These are phyloP conservation scores for Penicillium digitatum DNA, from an alignment of 2,329 filamentous ascomycete species.

Conservation along the genomic window DNA sequence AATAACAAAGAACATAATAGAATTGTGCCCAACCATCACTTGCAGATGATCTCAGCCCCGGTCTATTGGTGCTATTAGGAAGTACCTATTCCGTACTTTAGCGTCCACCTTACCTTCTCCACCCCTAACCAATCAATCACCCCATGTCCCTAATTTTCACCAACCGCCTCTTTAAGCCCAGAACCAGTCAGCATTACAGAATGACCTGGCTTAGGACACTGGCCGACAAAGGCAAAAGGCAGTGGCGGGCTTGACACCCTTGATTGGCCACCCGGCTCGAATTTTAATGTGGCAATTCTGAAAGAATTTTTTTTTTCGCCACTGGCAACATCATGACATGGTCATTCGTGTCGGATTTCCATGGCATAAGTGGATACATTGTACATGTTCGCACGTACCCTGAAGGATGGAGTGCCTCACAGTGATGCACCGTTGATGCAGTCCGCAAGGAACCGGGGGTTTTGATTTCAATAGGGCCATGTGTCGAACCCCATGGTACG, in stretches of 20 bases:
- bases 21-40: not conserved
- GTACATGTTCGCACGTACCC: not conserved
- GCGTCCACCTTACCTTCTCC: conserved; percentile 12
- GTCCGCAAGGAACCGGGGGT: not conserved
- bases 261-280: not conserved
- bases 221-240: conserved; percentile 16
- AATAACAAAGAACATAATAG: not conserved
- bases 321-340: not conserved
- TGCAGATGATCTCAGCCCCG: conserved; percentile 1
- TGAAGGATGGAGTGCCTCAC: not conserved
- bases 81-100: conserved; percentile 8
- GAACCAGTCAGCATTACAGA: conserved; percentile 18
- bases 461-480: too few relatives aligned
- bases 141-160: conserved; percentile 6
- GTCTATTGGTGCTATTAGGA: not conserved
- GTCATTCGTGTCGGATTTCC: not conserved
- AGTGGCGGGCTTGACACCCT: not conserved
- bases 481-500: too few relatives aligned
- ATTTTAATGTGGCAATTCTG: conserved; percentile 9
- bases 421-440: not conserved
- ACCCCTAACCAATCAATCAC: conserved; percentile 15
- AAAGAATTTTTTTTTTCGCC: not conserved
- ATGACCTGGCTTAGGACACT: conserved; percentile 8
- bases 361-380: not conserved
- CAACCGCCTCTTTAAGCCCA: not conserved